These are phyloP conservation scores for Xerocomellus chrysenteron DNA, from an alignment of 768 basidiomycete genomes.

Conservation along the genomic window DNA sequence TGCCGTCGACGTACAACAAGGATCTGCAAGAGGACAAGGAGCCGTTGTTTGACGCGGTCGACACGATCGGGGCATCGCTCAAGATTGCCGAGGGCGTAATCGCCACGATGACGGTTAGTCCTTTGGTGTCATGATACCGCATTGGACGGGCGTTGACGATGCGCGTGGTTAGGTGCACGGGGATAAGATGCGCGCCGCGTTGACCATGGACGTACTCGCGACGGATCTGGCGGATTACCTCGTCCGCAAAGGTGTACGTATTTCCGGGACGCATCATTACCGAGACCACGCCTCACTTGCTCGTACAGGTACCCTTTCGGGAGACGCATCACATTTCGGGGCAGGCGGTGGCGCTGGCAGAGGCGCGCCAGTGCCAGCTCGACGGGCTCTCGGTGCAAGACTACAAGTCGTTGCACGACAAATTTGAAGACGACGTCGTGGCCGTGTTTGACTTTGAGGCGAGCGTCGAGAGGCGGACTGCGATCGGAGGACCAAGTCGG, in stretches of 20 bases:
- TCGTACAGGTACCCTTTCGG: slow-evolving; percentile 86
- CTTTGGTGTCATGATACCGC: not conserved
- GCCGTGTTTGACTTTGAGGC: slow-evolving; percentile 93
- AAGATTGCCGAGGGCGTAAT: slow-evolving; percentile 95
- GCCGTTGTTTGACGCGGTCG: slow-evolving; percentile 91
- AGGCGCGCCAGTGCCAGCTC: slow-evolving; percentile 75
- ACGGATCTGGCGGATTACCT: slow-evolving; percentile 99
- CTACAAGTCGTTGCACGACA: slow-evolving; percentile 69
- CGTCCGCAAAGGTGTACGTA: slow-evolving; percentile 92
- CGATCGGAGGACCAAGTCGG: slow-evolving; percentile 89
- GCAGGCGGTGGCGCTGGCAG: slow-evolving; percentile 92
- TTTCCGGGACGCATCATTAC: not conserved
- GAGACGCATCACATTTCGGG: slow-evolving; percentile 99
- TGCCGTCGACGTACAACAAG: slow-evolving; percentile 99
- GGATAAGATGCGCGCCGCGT: slow-evolving; percentile 83
- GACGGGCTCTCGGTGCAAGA: slow-evolving; percentile 79
- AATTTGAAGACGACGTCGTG: slow-evolving; percentile 81
- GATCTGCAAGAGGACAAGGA: slow-evolving; percentile 99
- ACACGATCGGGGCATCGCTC: slow-evolving; percentile 84
- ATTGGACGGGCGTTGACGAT: not conserved
- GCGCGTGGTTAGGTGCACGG: slow-evolving; percentile 66
- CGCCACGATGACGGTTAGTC: slow-evolving; percentile 77
- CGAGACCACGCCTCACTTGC: not conserved
- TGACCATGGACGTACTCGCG: slow-evolving; percentile 97
- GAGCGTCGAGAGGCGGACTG: slow-evolving; percentile 87